Evolutionary conservation across 2,329 filamentous ascomycete species (phyloP), one percentile per base, ranked within the genome.

Genomic region (Cladosporium phlei): DNA sequence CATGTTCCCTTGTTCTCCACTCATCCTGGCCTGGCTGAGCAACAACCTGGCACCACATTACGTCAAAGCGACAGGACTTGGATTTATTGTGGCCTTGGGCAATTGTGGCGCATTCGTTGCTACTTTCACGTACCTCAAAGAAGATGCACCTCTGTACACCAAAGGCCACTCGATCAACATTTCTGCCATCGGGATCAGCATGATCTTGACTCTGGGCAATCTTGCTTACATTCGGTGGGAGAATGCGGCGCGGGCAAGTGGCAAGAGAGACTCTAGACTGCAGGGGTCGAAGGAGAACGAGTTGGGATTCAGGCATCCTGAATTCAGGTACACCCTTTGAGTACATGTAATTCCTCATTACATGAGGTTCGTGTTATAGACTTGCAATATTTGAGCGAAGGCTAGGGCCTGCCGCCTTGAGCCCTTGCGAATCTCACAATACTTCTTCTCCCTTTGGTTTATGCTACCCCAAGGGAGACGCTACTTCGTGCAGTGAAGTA

Each of bases 11-110:
- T 64, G 60, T 49, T 60, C 58, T 22, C 62, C 61, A 2, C 47
- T 64, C 6, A 53, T 63, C 11, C 50, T 64, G 27, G 63, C 61
- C 2, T 71, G 69, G 69, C 59, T 69, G 25, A 61, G 65, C 10
- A 72, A 72, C 55, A 71, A 72, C 46, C 55, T 70, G 5, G 66
- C 68, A 10, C 69, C 68, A 0, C 67, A 72, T 47, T 71, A 70
- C 43, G 65, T 67, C 21, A 62, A 68, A 47, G 69, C 68, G 2
- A 71, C 68, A 0, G 68, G 69, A 5, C 60, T 69, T 1, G 69
- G 69, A 0, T 61, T 69, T 30, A 62, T 69, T 38, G 67, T 72
- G 25, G 65, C 65, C 4, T 53, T 71, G 29, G 67, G 66, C 8
- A 71, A 71, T 46, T 67, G 65, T 51, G 63, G 67, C 7, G 69